Conservation (phyloP, 2,329 filamentous ascomycete genomes). For the Claviceps lovelessii region DNA sequence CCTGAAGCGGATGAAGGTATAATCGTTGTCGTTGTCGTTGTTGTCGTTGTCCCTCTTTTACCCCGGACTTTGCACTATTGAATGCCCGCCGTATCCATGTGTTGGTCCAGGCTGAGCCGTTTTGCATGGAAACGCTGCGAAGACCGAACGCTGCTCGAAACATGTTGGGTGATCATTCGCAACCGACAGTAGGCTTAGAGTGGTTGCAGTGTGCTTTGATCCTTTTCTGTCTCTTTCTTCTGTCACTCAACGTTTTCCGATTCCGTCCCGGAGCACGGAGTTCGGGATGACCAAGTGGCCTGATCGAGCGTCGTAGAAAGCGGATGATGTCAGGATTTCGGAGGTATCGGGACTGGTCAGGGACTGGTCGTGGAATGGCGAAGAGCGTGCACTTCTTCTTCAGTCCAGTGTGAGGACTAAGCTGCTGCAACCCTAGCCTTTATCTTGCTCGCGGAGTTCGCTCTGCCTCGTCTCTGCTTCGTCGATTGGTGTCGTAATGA, state of each 20-base stretch:
- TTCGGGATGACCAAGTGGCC: neutral
- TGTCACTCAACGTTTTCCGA: neutral
- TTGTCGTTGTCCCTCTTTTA: neutral
- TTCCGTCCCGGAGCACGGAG: neutral
- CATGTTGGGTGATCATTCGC: slow-evolving; percentile 8
- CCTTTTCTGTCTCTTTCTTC: neutral
- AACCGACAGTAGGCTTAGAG: neutral
- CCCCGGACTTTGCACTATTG: slow-evolving; percentile 12
- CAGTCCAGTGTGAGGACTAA: neutral
- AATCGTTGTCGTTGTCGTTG: neutral
- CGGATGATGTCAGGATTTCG: neutral
- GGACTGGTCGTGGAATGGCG: neutral
- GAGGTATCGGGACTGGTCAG: neutral
- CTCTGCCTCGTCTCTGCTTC: neutral
- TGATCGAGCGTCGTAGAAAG: neutral
- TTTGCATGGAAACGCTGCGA: slow-evolving; percentile 10
- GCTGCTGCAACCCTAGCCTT: neutral
- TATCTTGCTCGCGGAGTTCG: neutral
- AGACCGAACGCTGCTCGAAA: slow-evolving; percentile 14
- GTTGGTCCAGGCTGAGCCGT: slow-evolving; percentile 13
- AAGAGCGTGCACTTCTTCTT: neutral
- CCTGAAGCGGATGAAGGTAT: neutral
- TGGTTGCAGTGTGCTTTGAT: neutral
- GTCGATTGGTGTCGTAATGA: neutral
- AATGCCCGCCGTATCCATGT: slow-evolving; percentile 17